These are phyloP conservation scores for Hylodesmum podocarpum DNA, from an alignment of 306 rosid genomes.

Conservation along the genomic window DNA sequence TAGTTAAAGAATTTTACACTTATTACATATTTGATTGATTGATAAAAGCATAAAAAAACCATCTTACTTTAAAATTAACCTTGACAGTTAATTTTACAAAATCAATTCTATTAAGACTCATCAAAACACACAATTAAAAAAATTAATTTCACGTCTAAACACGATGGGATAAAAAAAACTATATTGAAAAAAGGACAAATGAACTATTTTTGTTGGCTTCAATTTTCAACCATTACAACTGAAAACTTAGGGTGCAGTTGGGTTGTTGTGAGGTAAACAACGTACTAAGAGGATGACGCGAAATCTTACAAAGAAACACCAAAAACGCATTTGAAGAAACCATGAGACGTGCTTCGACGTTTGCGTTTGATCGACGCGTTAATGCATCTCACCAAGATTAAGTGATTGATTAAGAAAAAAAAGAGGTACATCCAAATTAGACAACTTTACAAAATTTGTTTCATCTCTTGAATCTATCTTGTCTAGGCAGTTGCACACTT, in stretches of 20 bases:
- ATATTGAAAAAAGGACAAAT: background rate
- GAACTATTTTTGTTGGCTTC: background rate
- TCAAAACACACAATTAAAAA: too few species aligned
- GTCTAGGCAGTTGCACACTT: background rate
- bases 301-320: constrained; percentile 9
- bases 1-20: too few species aligned
- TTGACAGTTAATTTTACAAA: too few species aligned
- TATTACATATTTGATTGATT: too few species aligned
- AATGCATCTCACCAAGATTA: constrained; percentile 15
- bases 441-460: background rate
- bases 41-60: too few species aligned
- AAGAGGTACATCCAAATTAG: background rate
- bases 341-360: background rate
- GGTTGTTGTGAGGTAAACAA: constrained; percentile 22
- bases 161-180: background rate
- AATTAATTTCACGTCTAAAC: background rate
- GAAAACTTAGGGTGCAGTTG: background rate
- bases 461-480: background rate
- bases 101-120: too few species aligned
- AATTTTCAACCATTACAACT: background rate
- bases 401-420: constrained; percentile 2
- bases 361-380: background rate
- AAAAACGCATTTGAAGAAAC: constrained; percentile 14
- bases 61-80: too few species aligned
- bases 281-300: constrained; percentile 13